These are phyloP conservation scores for Euclidium syriacum DNA, from an alignment of 345 rosid species.

Conservation along the genomic window DNA sequence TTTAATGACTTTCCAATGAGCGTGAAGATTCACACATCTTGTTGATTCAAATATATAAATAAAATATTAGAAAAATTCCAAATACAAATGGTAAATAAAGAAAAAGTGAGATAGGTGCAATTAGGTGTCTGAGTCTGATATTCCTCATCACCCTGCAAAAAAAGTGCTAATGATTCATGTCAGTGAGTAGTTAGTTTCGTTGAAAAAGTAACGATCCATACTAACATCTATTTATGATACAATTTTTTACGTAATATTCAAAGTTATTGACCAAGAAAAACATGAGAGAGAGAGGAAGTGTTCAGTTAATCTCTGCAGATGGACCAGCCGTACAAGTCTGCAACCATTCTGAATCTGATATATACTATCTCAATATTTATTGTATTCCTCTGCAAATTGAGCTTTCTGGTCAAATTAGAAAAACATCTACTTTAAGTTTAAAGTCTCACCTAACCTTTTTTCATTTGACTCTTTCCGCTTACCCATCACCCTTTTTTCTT, in stretches of 20 bases:
- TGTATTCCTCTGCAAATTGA: slow-evolving; percentile 22
- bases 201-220: neutral
- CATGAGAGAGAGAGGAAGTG: neutral
- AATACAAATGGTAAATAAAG: neutral
- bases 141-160: slow-evolving; percentile 8
- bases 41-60: neutral
- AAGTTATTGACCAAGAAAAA: slow-evolving; percentile 14
- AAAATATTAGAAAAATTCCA: neutral
- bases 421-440: slow-evolving; percentile 1
- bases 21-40: neutral
- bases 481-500: neutral
- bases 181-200: slow-evolving; percentile 5
- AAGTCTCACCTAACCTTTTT: neutral
- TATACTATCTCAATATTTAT: slow-evolving; percentile 13
- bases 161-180: slow-evolving; percentile 15
- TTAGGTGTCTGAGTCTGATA: neutral
- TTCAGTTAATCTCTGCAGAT: slow-evolving; percentile 16
- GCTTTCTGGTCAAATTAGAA: slow-evolving; percentile 14
- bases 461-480: neutral
- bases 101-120: neutral
- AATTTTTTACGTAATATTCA: neutral
- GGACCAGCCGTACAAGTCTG: slow-evolving; percentile 16
- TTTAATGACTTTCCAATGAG: neutral
- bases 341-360: slow-evolving; percentile 4
- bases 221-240: neutral